Evolutionary conservation across 2,329 filamentous ascomycete species (phyloP).

Genomic region (Aureobasidium leucospermi): DNA sequence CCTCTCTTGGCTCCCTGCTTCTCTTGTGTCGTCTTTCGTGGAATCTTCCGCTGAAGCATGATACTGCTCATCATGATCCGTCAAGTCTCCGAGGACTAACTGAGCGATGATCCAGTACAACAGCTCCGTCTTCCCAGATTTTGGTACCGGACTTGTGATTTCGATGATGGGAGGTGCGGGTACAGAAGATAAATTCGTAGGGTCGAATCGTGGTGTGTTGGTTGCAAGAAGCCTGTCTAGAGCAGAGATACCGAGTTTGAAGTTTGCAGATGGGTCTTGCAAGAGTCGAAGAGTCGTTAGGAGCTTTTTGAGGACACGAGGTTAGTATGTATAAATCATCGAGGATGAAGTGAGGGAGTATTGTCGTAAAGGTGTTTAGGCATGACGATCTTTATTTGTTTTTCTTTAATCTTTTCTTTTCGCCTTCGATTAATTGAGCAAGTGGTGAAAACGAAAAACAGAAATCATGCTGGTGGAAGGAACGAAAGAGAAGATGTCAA

Average conservation of each 20-base stretch:
- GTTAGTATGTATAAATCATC: neutral
- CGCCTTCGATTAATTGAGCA: neutral
- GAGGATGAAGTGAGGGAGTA: no score
- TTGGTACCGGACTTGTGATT: conserved; percentile 44
- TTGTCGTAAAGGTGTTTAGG: no score
- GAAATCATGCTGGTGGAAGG: neutral
- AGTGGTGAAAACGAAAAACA: neutral
- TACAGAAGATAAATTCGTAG: conserved; percentile 10
- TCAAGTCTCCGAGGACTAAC: conserved; percentile 35
- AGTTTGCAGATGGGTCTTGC: conserved; percentile 12
- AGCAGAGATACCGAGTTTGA: conserved; percentile 38
- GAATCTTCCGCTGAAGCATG: neutral
- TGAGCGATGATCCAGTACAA: conserved; percentile 49
- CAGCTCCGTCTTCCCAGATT: conserved; percentile 52
- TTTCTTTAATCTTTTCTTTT: neutral
- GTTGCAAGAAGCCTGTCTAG: conserved; percentile 36
- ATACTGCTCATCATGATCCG: neutral
- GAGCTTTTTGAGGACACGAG: neutral
- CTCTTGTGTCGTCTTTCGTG: neutral
- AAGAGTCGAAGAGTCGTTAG: neutral
- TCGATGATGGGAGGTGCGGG: conserved; percentile 41
- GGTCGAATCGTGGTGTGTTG: conserved; percentile 8
- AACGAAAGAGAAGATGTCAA: neutral
- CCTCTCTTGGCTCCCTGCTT: neutral
- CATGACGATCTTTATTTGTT: neutral